Base-by-base conservation (phyloP, 164 flowering plant species). In the Kalanchoe fedtschenkoi region DNA sequence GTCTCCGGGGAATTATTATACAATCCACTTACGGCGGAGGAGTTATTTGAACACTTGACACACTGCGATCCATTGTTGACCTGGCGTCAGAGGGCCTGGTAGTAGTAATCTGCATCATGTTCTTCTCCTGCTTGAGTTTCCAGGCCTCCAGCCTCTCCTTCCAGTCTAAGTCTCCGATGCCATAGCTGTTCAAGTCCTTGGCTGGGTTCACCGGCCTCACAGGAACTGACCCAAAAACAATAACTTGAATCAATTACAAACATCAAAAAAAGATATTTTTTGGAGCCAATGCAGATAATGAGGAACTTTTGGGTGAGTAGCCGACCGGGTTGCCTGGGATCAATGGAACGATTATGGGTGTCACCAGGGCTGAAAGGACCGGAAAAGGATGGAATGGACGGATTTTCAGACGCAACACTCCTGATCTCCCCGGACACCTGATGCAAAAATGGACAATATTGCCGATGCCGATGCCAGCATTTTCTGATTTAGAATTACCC, bases 81-180 rank as follows among this genome's bases (percentile, higher is more conserved):
- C 56, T 24, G 24, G 56, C 56, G 7, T 51, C 56, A 26, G 32
- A 51, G 28, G 56, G 56, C 56, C 56, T 51, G 4, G 32, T 51
- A 13, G 32, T 26, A 37, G 39, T 24, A 6, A 51, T 51, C 56
- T 51, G 56, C 56, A 51, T 51, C 32, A 51, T 51, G 21, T 26
- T 14, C 14, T 51, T 51, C 26, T 51, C 56, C 28, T 51, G 32
- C 56, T 51, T 51, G 56, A 51, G 56, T 51, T 51, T 51, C 56
- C 56, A 51, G 14, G 32, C 56, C n/a, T 51, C 56, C 56, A 51
- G 33, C 30, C 56, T 51, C 56, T 51, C 28, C 56, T 28, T 51
- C 56, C 56, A 51, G 56, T 51, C 28, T 3, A 51, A 30, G 4
- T 26, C 56, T 29, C 14, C 56, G 14, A 51, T 51, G 28, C 56